Evolutionary conservation across 768 basidiomycete species (phyloP).

Genomic region (Boletales sp.): DNA sequence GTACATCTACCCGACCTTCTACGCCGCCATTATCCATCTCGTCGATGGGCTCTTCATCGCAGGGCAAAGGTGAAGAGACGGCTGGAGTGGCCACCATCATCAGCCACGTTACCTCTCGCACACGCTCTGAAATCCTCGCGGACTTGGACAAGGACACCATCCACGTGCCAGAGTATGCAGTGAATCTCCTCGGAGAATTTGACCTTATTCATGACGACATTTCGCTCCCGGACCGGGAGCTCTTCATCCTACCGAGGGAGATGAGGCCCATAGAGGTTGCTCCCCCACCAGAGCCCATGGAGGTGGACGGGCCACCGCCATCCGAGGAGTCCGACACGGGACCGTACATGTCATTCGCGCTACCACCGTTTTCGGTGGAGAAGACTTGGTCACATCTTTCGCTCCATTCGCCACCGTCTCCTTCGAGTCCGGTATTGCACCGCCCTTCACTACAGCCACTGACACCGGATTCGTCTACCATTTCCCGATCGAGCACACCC

Average conservation of each 20-base stretch:
- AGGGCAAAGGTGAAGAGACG: constrained; percentile 14
- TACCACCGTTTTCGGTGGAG: constrained; percentile 24
- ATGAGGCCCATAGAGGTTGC: constrained; percentile 27
- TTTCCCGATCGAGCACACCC: constrained; percentile 30
- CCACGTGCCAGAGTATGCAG: constrained; percentile 43
- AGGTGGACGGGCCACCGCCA: constrained; percentile 13
- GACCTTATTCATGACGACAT: constrained; percentile 36
- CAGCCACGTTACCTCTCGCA: constrained; percentile 29
- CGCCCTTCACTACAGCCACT: constrained; percentile 27
- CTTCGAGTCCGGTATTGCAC: constrained; percentile 21
- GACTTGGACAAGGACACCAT: constrained; percentile 31
- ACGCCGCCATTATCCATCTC: constrained; percentile 29
- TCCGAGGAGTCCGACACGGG: constrained; percentile 34
- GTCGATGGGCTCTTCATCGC: constrained; percentile 23
- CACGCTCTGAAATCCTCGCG: constrained; percentile 37
- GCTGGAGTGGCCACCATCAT: constrained; percentile 38
- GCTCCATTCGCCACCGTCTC: constrained; percentile 15
- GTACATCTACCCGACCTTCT: constrained; percentile 23
- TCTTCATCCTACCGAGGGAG: constrained; percentile 28
- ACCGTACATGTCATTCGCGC: constrained; percentile 30
- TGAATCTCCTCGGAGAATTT: constrained; percentile 41
- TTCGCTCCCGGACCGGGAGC: constrained; percentile 29
- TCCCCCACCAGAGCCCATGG: constrained; percentile 16
- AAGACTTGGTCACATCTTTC: constrained; percentile 18
- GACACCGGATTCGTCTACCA: constrained; percentile 28